phyloP scores from a whole-genome alignment of 1,284 basidiomycete genomes.

The Coriolopsis trogii region DNA sequence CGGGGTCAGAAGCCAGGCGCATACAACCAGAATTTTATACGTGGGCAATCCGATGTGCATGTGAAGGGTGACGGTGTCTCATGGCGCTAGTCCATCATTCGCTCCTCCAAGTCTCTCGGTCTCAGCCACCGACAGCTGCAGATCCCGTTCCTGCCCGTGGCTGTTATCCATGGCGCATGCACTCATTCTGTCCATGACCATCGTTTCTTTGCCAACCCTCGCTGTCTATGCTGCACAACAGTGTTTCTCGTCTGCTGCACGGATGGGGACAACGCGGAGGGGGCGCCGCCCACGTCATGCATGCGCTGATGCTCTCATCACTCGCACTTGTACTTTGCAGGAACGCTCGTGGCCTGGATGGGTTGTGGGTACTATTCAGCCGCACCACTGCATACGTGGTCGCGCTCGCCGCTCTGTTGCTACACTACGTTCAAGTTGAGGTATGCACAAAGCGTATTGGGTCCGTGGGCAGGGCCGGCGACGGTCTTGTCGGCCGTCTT shows the following conservation, averaged over 20 bases:
- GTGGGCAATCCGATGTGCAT: slow-evolving; percentile 36
- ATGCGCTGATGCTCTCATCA: too few relatives aligned
- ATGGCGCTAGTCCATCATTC: slow-evolving; percentile 22
- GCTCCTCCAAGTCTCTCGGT: too few relatives aligned
- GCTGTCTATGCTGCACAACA: too few relatives aligned
- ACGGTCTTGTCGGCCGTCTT: slow-evolving; percentile 10
- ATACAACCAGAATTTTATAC: slow-evolving; percentile 30
- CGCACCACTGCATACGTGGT: too few relatives aligned
- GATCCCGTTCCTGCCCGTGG: too few relatives aligned
- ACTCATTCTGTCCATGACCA: too few relatives aligned
- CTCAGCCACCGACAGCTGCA: slow-evolving; percentile 1
- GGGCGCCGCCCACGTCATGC: slow-evolving; percentile 22
- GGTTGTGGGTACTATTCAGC: too few relatives aligned
- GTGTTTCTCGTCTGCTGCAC: too few relatives aligned
- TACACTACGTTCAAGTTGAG: slow-evolving; percentile 9
- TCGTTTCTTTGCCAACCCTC: neutral
- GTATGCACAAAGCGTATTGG: slow-evolving; percentile 8
- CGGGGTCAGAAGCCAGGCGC: slow-evolving; percentile 15
- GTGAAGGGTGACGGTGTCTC: slow-evolving; percentile 25
- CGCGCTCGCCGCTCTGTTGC: slow-evolving; percentile 19
- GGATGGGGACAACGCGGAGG: neutral
- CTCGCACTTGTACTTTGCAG: neutral
- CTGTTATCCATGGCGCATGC: too few relatives aligned
- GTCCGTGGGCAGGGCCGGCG: neutral
- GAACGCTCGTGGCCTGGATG: neutral